Percentiles rank a stretch among this genome's conserved stretches.
Evolutionary conservation across 352 stramenopile genomes (phyloP).

Genomic region (Phytophthora pistaciae): DNA sequence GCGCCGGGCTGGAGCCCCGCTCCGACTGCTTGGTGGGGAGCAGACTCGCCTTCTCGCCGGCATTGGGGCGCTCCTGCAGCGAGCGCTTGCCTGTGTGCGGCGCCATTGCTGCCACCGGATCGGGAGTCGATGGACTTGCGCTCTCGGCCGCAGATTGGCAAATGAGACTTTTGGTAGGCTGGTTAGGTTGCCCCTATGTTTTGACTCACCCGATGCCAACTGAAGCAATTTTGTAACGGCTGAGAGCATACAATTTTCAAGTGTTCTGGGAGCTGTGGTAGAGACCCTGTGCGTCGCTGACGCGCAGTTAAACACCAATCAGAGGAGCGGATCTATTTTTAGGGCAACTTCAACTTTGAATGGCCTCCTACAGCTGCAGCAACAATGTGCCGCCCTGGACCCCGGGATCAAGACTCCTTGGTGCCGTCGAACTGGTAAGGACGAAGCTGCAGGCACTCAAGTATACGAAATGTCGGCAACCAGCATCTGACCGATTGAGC

Average conservation of each 20-base stretch:
- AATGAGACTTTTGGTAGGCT: background rate
- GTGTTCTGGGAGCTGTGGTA: background rate
- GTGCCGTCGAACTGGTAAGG: too few species aligned
- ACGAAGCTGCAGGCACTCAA: too few species aligned
- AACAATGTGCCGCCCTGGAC: too few species aligned
- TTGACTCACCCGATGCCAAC: background rate
- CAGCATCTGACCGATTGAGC: too few species aligned
- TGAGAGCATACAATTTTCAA: conserved; percentile 2
- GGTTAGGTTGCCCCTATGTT: too few species aligned
- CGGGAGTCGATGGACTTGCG: conserved; percentile 6
- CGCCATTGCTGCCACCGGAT: conserved; percentile 23
- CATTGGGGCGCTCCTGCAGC: conserved; percentile 18
- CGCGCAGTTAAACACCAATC: background rate
- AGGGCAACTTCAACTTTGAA: background rate
- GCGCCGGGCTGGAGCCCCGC: background rate
- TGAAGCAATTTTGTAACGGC: background rate
- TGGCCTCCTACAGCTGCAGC: too few species aligned
- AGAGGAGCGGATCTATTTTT: background rate
- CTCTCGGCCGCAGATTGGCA: conserved; percentile 16
- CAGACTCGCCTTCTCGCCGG: conserved; percentile 30
- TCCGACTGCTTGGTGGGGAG: conserved; percentile 31
- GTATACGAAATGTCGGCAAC: too few species aligned
- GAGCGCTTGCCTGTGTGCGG: conserved; percentile 17
- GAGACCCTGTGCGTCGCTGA: background rate
- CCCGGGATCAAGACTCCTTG: too few species aligned